Conservation (phyloP, 768 basidiomycete species). For the Galerina marginata region DNA sequence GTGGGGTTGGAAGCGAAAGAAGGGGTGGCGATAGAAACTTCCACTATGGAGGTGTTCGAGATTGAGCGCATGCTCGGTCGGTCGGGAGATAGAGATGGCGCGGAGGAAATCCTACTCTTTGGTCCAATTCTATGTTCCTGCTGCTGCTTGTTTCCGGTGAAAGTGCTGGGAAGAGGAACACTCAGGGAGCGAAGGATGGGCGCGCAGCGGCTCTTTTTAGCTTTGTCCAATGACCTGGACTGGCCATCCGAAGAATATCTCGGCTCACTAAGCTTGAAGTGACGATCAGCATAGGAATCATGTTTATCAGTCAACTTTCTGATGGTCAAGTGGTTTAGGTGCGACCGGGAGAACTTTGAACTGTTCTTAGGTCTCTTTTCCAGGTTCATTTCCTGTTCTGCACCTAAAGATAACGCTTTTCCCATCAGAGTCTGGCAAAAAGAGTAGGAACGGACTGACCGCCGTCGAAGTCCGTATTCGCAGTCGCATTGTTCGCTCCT, state of each 20-base stretch:
- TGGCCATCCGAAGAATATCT: not conserved
- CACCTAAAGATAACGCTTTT: conserved; percentile 14
- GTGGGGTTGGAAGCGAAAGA: conserved; percentile 11
- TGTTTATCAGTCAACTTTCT: not conserved
- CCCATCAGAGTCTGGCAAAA: not conserved
- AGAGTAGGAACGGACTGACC: conserved; percentile 5
- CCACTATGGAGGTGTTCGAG: conserved; percentile 22
- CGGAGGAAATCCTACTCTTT: conserved; percentile 2
- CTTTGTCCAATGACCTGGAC: not conserved
- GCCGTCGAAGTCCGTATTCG: not conserved
- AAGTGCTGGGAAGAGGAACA: not conserved
- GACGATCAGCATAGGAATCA: not conserved
- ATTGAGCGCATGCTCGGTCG: conserved; percentile 19
- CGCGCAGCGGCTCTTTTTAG: not conserved
- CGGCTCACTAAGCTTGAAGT: not conserved
- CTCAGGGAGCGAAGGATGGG: not conserved
- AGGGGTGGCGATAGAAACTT: conserved; percentile 20
- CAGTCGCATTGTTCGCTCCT: not conserved
- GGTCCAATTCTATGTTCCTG: not conserved
- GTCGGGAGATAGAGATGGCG: conserved; percentile 5
- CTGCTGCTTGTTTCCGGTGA: not conserved
- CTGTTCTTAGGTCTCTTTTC: not conserved
- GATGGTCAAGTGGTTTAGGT: conserved; percentile 3
- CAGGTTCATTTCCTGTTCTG: not conserved
- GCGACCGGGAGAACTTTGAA: not conserved